These are phyloP conservation scores for Eucalyptus curtisii DNA, from an alignment of 345 rosid species.

Conservation along the genomic window DNA sequence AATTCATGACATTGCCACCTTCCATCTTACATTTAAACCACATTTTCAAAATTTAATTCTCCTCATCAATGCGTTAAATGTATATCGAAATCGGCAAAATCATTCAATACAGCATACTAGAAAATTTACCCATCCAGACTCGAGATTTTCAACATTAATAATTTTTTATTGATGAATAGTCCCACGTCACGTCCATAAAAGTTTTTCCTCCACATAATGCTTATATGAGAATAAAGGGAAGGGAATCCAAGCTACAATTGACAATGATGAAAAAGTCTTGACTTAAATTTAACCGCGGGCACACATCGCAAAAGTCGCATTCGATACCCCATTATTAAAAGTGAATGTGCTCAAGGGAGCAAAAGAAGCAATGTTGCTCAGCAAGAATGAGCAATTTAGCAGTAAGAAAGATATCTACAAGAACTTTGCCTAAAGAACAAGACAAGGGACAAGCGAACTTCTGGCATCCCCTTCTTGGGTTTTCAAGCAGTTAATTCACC, in stretches of 20 bases:
- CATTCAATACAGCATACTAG: background rate
- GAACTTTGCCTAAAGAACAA: background rate
- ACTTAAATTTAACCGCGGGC: background rate
- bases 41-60: background rate
- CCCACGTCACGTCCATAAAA: background rate
- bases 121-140: background rate
- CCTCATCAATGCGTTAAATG: background rate
- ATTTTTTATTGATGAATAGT: background rate
- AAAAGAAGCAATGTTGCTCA: background rate
- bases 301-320: background rate
- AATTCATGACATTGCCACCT: background rate
- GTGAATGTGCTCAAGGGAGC: background rate
- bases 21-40: background rate
- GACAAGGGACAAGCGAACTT: background rate
- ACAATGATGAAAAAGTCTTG: background rate
- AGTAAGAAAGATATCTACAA: background rate
- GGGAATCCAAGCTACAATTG: background rate
- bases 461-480: background rate
- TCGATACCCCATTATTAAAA: background rate
- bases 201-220: background rate
- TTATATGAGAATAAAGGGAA: background rate
- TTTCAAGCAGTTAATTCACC: background rate
- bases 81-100: background rate
- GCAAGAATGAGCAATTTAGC: background rate
- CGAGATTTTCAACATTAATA: background rate